Base-by-base conservation (phyloP, 768 basidiomycete genomes). In the Lactifluus echinatus region DNA sequence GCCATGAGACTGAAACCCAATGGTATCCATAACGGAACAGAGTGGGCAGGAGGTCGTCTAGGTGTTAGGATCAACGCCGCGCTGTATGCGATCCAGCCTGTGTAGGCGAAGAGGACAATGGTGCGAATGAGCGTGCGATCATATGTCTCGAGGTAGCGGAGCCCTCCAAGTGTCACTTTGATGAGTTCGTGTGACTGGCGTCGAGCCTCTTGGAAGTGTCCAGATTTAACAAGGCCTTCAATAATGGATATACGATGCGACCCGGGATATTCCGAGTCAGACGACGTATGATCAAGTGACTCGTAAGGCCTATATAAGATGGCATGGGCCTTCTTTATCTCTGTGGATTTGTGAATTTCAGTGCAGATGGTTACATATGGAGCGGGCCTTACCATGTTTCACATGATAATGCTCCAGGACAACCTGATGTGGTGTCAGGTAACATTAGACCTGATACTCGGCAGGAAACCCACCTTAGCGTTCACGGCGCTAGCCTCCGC, bases 101-200 rank as follows among this genome's bases (percentile, higher is more conserved):
- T 67, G 68, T 93, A 93, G 1, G 87, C 89, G 7, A 76, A 66
- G 1, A 77, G 78, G 50, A 91, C 89, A 60, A 93, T 81, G 2
- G 66, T 71, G 15, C 83, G 79, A 28, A 93, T 84, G 44, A 92
- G 70, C 29, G 79, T 72, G 17, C 87, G 82, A 66, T 93, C 89
- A 67, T 55, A 80, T 67, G 87, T 91, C 68, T 92, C 86, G 4
- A 92, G 77, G 65, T 92, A 92, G 29, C 83, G 81, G 31, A 90
- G 70, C 0, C 89, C 89, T 36, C 73, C 70, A 4, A 90, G 72
- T 6, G 77, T 74, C 11, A 72, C 63, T 34, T 75, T 58, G 44
- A 88, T 83, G 11, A 90, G 74, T 19, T 76, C 69, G 2, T 71
- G 66, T 1, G 85, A 81, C 23, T 68, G 66, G 11, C 66, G 62